Evolutionary conservation across 2,329 filamentous ascomycete genomes (phyloP).

Genomic region (Cryphonectria carpinicola): DNA sequence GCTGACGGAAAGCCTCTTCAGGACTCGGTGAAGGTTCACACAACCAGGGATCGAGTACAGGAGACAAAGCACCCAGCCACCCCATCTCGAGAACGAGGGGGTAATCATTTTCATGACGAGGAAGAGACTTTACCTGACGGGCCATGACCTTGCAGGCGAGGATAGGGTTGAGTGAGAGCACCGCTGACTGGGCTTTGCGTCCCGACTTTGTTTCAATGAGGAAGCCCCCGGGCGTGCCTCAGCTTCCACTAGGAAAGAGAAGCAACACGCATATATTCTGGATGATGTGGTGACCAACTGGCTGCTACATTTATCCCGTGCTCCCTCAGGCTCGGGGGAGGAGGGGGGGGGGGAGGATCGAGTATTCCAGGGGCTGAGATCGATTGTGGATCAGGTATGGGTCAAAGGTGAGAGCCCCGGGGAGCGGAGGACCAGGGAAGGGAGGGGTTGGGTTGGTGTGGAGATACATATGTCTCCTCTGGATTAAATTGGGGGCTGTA

Average conservation of each 20-base stretch:
- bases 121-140: too few relatives aligned
- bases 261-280: not conserved
- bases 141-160: too few relatives aligned
- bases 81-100: too few relatives aligned
- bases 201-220: not conserved
- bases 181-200: not conserved
- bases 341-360: not conserved
- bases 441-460: too few relatives aligned
- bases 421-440: not conserved
- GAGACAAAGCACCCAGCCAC: too few relatives aligned
- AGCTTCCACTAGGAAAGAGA: not conserved
- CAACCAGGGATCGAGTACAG: too few relatives aligned
- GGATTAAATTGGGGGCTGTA: not conserved
- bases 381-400: too few relatives aligned
- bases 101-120: too few relatives aligned
- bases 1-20: too few relatives aligned
- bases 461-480: too few relatives aligned
- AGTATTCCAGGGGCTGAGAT: not conserved
- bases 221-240: not conserved
- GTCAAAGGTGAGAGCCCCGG: not conserved
- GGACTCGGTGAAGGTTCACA: too few relatives aligned
- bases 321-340: not conserved
- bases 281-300: not conserved
- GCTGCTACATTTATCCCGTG: not conserved
- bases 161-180: not conserved